Base-by-base conservation (phyloP, 148 eudicot species). In the Polygonum maritimum region DNA sequence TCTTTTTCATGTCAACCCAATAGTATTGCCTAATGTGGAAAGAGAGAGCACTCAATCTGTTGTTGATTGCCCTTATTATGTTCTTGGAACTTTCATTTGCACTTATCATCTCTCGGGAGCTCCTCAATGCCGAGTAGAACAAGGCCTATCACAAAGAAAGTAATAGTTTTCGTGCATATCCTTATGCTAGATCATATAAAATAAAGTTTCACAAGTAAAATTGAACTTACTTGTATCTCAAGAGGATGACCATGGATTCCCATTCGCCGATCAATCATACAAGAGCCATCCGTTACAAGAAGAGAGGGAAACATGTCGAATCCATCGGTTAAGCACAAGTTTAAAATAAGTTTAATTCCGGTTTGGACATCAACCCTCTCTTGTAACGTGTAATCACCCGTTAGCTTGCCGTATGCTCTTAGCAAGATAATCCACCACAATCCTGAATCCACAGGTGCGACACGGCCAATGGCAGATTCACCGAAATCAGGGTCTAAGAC, bases 391-490 rank as follows among this genome's bases (percentile, higher is more conserved):
- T 79, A 90, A 78, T 94, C 98, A 71, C 98, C 98, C 55, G 95
- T 94, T 74, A 94, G 86, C 86, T 90, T 94, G 45, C 93, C 92
- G 57, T 94, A 94, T 33, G 98, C 92, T 77, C 98, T 83, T 81
- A 94, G 75, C 75, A 94, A 80, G 54, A 94, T 86, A 63, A 94
- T 94, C 98, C 98, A 94, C 98, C 98, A 94, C 74, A 94, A 82
- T 12, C 98, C 98, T 94, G 98, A 94, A 86, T 94, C 98, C 54
- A 93, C 98, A 77, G 98, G 98, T 9, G 98, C 98, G 77, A 93
- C 98, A 74, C 87, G 87, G 26, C 87, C 87, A 57, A 85, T 82
- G 72, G 87, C 87, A 26, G 87, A 89, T 77, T 89, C 93, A 54
- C 93, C 93, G 83, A 89, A 89, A 80, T 89, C 93, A 21, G 93